Evolutionary conservation across 176 grass and related monocot genomes (phyloP).

Genomic region (Rhipidocladum racemiflorum): DNA sequence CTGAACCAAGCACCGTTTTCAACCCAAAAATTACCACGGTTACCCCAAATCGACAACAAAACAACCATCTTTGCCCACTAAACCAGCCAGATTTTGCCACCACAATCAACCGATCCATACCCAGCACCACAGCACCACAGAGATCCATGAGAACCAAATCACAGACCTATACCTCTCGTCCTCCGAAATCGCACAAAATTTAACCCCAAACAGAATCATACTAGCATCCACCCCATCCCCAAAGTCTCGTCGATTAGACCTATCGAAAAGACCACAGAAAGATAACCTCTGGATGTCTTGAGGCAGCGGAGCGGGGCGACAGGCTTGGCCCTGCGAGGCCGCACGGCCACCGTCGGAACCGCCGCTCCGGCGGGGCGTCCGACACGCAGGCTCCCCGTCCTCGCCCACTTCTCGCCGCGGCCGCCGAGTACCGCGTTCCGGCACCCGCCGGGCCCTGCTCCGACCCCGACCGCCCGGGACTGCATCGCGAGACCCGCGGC

Average conservation of each 20-base stretch:
- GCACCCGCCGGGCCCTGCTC: neutral
- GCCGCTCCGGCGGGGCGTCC: neutral
- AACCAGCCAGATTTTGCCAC: neutral
- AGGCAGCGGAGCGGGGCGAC: slow-evolving; percentile 24
- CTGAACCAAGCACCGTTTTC: neutral
- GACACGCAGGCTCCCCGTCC: neutral
- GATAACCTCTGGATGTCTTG: slow-evolving; percentile 42
- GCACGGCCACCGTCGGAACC: neutral
- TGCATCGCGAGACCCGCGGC: slow-evolving; percentile 22
- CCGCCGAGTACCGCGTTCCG: neutral
- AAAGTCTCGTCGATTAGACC: neutral
- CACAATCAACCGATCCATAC: neutral
- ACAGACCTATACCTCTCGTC: neutral
- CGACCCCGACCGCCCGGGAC: neutral
- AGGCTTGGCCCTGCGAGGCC: neutral
- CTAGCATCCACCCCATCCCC: neutral
- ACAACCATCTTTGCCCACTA: neutral
- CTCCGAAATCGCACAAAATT: neutral
- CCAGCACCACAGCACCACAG: neutral
- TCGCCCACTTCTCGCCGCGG: neutral
- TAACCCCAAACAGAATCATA: neutral
- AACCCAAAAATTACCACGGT: neutral
- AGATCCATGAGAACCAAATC: neutral
- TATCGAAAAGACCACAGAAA: neutral
- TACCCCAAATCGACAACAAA: neutral